Conservation (phyloP, 108 stramenopile genomes). For the Fistulifera pelliculosa region DNA sequence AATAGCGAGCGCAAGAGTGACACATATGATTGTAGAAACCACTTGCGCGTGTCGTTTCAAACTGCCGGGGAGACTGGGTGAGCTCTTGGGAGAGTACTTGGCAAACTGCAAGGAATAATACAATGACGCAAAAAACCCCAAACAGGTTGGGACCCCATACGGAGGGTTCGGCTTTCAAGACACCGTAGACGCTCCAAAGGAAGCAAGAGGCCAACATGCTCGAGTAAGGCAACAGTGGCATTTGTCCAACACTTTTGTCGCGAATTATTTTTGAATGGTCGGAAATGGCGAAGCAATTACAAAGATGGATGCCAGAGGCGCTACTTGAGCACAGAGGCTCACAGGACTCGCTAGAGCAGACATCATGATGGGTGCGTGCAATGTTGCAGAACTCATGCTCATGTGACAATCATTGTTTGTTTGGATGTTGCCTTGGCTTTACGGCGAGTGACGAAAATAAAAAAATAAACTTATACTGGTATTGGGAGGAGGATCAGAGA, state of each 20-base stretch:
- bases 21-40: conserved; percentile 9
- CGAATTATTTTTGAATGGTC: conserved; percentile 44
- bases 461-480: too few species aligned
- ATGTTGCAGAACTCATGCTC: too few species aligned
- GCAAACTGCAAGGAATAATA: conserved; percentile 37
- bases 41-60: conserved; percentile 24
- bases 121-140: conserved; percentile 39
- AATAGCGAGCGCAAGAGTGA: conserved; percentile 4
- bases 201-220: conserved; percentile 52
- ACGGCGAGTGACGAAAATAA: too few species aligned
- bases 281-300: conserved; percentile 54
- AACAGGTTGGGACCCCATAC: conserved; percentile 44
- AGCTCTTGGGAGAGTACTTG: conserved; percentile 21
- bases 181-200: conserved; percentile 42
- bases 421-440: too few species aligned
- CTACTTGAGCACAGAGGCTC: conserved; percentile 19
- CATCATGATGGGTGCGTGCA: too few species aligned
- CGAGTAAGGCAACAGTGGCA: conserved; percentile 70
- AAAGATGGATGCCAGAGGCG: conserved; percentile 34
- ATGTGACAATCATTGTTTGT: too few species aligned
- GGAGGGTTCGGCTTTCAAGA: conserved; percentile 30
- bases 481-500: too few species aligned
- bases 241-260: conserved; percentile 42
- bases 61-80: conserved; percentile 32
- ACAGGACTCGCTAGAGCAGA: too few species aligned